These are phyloP conservation scores for Diplodia mutila DNA, from an alignment of 2,329 filamentous ascomycete genomes.

Conservation along the genomic window DNA sequence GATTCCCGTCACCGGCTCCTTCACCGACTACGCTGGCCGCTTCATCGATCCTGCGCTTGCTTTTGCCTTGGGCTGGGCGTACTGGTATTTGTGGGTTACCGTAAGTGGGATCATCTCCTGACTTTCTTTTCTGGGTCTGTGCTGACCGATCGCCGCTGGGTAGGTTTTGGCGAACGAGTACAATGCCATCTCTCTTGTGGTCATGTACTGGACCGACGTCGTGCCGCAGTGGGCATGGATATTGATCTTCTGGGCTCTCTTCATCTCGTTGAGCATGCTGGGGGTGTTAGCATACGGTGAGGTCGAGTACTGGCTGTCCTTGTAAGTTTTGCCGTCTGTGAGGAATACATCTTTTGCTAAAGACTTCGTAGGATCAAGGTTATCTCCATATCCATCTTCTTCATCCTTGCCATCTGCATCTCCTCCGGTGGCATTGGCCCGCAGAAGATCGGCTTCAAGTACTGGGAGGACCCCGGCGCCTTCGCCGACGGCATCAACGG, in stretches of 20 bases:
- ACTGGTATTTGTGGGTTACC: conserved; percentile 51
- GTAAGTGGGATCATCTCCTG: conserved; percentile 29
- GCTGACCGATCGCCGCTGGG: background rate
- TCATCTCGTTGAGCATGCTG: conserved; percentile 46
- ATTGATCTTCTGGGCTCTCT: conserved; percentile 51
- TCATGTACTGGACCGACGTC: conserved; percentile 50
- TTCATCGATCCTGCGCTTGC: conserved; percentile 30
- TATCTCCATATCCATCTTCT: conserved; percentile 29
- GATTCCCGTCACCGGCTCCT: conserved; percentile 30
- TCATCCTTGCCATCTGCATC: conserved; percentile 30
- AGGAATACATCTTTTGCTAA: background rate
- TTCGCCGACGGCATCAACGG: conserved; percentile 31
- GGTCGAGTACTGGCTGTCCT: conserved; percentile 51
- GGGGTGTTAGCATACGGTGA: conserved; percentile 57
- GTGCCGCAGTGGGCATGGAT: conserved; percentile 54
- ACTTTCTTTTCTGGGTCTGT: background rate
- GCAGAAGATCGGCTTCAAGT: conserved; percentile 38
- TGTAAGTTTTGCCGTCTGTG: conserved; percentile 27
- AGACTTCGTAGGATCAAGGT: conserved; percentile 25
- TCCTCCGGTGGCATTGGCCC: conserved; percentile 29
- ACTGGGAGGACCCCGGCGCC: conserved; percentile 38
- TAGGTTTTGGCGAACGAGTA: conserved; percentile 48
- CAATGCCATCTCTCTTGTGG: conserved; percentile 49
- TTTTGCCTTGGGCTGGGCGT: conserved; percentile 31
- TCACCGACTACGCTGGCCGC: conserved; percentile 30